phyloP scores from a whole-genome alignment of 2,329 filamentous ascomycete species.

The Fusarium sp. region DNA sequence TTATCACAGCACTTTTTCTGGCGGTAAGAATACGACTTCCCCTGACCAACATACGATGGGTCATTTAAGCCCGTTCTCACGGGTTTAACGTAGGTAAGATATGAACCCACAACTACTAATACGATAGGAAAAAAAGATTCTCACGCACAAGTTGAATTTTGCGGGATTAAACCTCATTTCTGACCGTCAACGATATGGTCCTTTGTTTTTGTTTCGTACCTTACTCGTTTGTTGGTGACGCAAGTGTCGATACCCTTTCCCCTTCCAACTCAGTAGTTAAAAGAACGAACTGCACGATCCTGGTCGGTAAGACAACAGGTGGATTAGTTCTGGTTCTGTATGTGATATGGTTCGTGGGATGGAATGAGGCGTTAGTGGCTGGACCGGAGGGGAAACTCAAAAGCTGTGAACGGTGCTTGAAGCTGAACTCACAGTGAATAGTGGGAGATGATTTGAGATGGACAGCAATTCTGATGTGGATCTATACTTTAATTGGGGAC shows the following conservation, averaged over 20 bases:
- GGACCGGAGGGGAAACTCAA: conserved; percentile 24
- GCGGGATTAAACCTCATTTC: not conserved
- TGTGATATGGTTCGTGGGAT: conserved; percentile 34
- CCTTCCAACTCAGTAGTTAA: conserved; percentile 32
- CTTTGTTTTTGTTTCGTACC: conserved; percentile 25
- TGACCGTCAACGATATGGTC: conserved; percentile 13
- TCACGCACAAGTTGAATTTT: conserved; percentile 7
- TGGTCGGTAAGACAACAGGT: conserved; percentile 34
- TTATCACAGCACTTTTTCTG: conserved; percentile 25
- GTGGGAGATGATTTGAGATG: conserved; percentile 6
- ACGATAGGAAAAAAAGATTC: conserved; percentile 33
- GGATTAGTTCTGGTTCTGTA: conserved; percentile 35
- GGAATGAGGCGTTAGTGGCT: conserved; percentile 41
- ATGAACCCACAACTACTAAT: conserved; percentile 34
- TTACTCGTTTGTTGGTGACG: conserved; percentile 28
- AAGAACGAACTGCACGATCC: conserved; percentile 21
- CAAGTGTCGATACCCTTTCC: conserved; percentile 46
- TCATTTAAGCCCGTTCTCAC: not conserved
- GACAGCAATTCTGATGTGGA: conserved; percentile 24
- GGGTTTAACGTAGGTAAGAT: conserved; percentile 35
- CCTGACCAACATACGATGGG: conserved; percentile 14
- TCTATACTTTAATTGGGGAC: conserved; percentile 16
- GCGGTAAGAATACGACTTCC: conserved; percentile 44
- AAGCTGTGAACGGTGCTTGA: conserved; percentile 18
- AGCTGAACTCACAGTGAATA: conserved; percentile 12